Base-by-base conservation (phyloP, 2,329 filamentous ascomycete species). In the Diaporthe sp. region DNA sequence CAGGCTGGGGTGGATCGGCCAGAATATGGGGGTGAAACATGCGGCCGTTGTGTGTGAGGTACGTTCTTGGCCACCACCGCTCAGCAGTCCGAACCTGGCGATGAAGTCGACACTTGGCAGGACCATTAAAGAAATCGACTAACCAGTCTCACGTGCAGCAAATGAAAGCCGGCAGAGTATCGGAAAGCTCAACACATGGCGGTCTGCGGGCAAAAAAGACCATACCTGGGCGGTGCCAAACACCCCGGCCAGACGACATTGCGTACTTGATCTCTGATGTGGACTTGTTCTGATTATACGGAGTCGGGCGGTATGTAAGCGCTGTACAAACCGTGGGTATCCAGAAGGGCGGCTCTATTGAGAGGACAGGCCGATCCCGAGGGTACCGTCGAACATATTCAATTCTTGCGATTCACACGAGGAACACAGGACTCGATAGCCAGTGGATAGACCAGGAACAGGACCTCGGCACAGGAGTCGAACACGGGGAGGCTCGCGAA, bases 1-100 rank as follows among this genome's bases (percentile, higher is more conserved):
- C 34, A 74, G 19, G 51, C 53, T 74, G 8, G 42, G 19, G 8
- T 74, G 61, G 72, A 69, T 74, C 7, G 72, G 53, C 15, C 17
- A 74, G 53, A 74, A 74, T 57, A 68, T 57, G 72, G 72, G 72
- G 15, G 72, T 74, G 7, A 74, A 59, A 28, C 72, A 74, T 25
- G 72, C 72, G 19, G 31, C 49, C 8, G 61, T 55, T 12, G 61
- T 74, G 15, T 69, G 31, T 4, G 65, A 74, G 62, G 72, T 74
- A 25, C 17, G 65, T 69, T 42, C 4, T 28, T 37, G 19, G 12
- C n/a, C 49, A 39, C 34, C 7, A 19, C 5, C 46, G 12, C 12
- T 42, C 2, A 28, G n/a, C 49, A 25, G 13, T 28, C 15, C 13
- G 28, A 25, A 39, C 5, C 15, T 13, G 8, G 49, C 49, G 22